Percentiles rank a stretch among this genome's conserved stretches.
Evolutionary conservation across 495 filamentous ascomycete species (phyloP).

Genomic region (Darksidea phi): DNA sequence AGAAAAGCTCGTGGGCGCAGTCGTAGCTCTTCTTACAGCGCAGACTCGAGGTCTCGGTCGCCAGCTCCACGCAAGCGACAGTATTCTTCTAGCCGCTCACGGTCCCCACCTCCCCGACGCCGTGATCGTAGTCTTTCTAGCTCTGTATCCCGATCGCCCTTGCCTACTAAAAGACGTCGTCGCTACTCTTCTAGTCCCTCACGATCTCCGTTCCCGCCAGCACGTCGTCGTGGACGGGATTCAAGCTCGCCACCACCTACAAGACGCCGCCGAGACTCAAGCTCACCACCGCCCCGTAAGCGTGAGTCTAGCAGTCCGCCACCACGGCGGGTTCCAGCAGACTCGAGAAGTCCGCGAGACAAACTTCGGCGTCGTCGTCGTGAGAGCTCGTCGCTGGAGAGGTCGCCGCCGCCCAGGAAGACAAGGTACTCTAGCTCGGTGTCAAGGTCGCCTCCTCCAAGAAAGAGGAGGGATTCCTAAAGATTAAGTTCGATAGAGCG

Average conservation of each 20-base stretch:
- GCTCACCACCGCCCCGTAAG: too few species aligned
- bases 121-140: slow-evolving; percentile 14
- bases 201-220: slow-evolving; percentile 12
- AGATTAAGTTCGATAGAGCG: too few species aligned
- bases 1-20: slow-evolving; percentile 13
- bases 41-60: slow-evolving; percentile 33
- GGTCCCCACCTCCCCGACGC: slow-evolving; percentile 17
- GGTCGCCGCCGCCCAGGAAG: not conserved
- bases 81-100: slow-evolving; percentile 25
- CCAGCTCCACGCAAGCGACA: slow-evolving; percentile 17
- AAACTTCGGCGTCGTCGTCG: not conserved
- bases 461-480: slow-evolving; percentile 2
- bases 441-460: not conserved
- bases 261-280: slow-evolving; percentile 15
- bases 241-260: slow-evolving; percentile 6
- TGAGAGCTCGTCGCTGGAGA: not conserved
- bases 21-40: not conserved
- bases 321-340: not conserved
- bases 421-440: not conserved
- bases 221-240: slow-evolving; percentile 2
- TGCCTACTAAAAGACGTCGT: slow-evolving; percentile 6
- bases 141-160: slow-evolving; percentile 13
- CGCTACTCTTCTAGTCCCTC: slow-evolving; percentile 4
- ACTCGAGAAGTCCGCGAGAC: not conserved
- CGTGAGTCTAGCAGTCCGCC: slow-evolving; percentile 4